A percentile compares a stretch with the other conserved stretches of the same genome.
phyloP scores from a whole-genome alignment of 768 basidiomycete species.

The Suillus tomentosus region DNA sequence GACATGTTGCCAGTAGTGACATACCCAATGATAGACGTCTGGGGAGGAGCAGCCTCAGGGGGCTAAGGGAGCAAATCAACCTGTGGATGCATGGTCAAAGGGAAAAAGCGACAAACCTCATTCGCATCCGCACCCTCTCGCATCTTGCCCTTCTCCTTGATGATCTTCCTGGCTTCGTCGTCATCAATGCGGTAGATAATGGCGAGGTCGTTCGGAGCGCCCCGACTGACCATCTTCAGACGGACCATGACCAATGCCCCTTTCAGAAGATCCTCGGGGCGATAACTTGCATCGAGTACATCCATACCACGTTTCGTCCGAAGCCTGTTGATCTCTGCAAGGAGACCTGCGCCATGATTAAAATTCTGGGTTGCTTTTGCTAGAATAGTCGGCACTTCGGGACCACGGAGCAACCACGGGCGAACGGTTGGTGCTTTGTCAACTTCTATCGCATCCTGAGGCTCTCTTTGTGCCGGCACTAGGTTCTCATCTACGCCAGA shows the following conservation, averaged over 20 bases:
- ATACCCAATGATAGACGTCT: slow-evolving; percentile 68
- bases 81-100: slow-evolving; percentile 7
- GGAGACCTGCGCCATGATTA: slow-evolving; percentile 46
- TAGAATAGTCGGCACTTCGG: slow-evolving; percentile 48
- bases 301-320: slow-evolving; percentile 56
- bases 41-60: slow-evolving; percentile 42
- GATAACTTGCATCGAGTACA: slow-evolving; percentile 35
- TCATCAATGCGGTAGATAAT: slow-evolving; percentile 67
- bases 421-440: slow-evolving; percentile 15
- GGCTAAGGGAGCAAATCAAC: slow-evolving; percentile 38
- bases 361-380: slow-evolving; percentile 40
- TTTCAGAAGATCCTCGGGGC: slow-evolving; percentile 49
- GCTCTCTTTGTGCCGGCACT: slow-evolving; percentile 62
- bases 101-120: slow-evolving; percentile 29
- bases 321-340: slow-evolving; percentile 57
- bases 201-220: slow-evolving; percentile 75
- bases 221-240: slow-evolving; percentile 62
- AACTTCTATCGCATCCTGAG: slow-evolving; percentile 18
- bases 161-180: slow-evolving; percentile 52
- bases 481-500: slow-evolving; percentile 33
- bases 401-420: slow-evolving; percentile 75
- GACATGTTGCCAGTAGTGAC: slow-evolving; percentile 86
- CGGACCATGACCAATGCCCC: slow-evolving; percentile 70
- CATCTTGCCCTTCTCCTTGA: slow-evolving; percentile 33
- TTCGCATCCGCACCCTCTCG: slow-evolving; percentile 24